Evolutionary conservation across 1,284 basidiomycete genomes (phyloP).

Genomic region (Microbotryomycetes sp.): DNA sequence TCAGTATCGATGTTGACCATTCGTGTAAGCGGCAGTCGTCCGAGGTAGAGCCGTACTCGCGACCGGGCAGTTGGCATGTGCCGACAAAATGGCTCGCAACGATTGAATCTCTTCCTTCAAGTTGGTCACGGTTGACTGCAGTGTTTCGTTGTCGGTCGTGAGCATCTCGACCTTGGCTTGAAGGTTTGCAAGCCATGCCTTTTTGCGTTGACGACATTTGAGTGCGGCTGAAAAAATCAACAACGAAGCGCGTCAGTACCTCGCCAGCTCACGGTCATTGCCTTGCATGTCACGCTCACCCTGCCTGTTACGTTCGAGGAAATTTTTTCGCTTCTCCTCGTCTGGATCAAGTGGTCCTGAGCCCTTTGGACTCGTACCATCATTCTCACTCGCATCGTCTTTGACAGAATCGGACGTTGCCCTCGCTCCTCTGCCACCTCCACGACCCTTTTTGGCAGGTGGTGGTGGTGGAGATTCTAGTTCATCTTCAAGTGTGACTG

Average conservation of each 20-base stretch:
- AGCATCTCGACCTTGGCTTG: constrained; percentile 91
- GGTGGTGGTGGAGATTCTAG: constrained; percentile 1
- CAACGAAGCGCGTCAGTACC: constrained; percentile 5
- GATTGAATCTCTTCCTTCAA: constrained; percentile 54
- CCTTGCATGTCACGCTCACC: constrained; percentile 50
- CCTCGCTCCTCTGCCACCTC: constrained; percentile 48
- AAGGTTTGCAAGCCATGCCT: constrained; percentile 88
- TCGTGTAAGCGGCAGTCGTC: background rate
- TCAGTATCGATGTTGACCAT: constrained; percentile 3
- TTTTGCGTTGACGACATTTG: constrained; percentile 97
- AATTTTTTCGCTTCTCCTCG: constrained; percentile 90
- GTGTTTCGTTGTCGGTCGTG: constrained; percentile 86
- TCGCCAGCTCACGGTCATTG: background rate
- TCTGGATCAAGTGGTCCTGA: constrained; percentile 63
- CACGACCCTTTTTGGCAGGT: constrained; percentile 21
- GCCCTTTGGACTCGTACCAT: constrained; percentile 15
- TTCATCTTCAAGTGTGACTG: constrained; percentile 13
- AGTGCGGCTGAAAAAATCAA: constrained; percentile 63
- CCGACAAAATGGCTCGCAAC: constrained; percentile 47
- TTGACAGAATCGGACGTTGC: constrained; percentile 44
- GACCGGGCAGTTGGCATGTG: constrained; percentile 37
- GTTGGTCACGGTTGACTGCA: constrained; percentile 52
- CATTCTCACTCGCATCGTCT: constrained; percentile 10
- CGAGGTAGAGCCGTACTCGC: background rate
- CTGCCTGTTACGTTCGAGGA: constrained; percentile 88